These are phyloP conservation scores for Pseudogymnoascus sp. DNA, from an alignment of 2,329 filamentous ascomycete genomes.

Conservation along the genomic window DNA sequence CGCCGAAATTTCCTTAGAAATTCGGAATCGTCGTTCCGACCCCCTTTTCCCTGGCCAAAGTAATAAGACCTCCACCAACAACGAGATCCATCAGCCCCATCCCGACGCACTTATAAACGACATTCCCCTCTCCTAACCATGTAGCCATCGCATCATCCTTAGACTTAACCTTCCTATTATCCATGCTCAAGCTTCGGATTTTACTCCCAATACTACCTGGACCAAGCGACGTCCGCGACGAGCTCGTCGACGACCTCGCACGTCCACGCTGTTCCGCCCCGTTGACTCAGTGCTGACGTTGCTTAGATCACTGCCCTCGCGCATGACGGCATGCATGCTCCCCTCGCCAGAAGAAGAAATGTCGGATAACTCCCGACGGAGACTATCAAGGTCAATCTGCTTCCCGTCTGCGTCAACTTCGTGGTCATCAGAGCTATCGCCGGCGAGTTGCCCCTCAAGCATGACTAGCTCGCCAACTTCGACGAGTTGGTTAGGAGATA, in stretches of 20 bases:
- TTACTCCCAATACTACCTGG: not conserved
- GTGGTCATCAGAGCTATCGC: not conserved
- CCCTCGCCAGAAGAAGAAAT: not conserved
- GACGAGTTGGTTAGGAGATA: slow-evolving; percentile 69
- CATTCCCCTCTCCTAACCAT: slow-evolving; percentile 44
- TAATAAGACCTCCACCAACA: slow-evolving; percentile 52
- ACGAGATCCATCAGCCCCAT: slow-evolving; percentile 61
- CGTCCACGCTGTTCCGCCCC: not conserved
- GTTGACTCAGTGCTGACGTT: not conserved
- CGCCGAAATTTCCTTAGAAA: not conserved
- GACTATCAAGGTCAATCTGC: not conserved
- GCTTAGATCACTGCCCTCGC: not conserved
- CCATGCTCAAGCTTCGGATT: slow-evolving; percentile 1
- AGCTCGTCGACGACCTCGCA: not conserved
- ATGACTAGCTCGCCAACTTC: slow-evolving; percentile 78
- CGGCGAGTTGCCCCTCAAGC: slow-evolving; percentile 36
- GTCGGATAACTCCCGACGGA: slow-evolving; percentile 1
- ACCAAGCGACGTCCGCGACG: not conserved
- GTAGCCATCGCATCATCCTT: slow-evolving; percentile 13
- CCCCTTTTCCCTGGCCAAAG: slow-evolving; percentile 47
- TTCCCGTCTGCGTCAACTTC: not conserved
- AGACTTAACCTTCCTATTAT: slow-evolving; percentile 6
- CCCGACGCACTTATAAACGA: slow-evolving; percentile 64
- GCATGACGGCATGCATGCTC: not conserved
- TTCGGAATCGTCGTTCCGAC: slow-evolving; percentile 36